phyloP scores from a whole-genome alignment of 768 basidiomycete species.

The Leccinum olivaceopallidum region DNA sequence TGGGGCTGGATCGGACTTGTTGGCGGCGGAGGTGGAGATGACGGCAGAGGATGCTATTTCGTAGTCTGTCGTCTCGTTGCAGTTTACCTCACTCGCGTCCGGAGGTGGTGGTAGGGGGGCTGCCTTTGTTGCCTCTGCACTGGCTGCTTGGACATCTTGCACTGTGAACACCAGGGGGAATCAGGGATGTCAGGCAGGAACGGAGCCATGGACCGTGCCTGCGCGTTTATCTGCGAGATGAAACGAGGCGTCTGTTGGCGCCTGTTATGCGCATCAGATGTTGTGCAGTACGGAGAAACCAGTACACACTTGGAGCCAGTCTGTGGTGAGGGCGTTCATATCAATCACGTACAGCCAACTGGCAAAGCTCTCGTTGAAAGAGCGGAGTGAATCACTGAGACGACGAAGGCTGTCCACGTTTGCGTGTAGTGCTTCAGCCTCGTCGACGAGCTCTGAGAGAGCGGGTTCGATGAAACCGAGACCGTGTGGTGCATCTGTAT shows the following conservation, averaged over 20 bases:
- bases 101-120: constrained; percentile 31
- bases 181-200: not conserved
- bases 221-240: constrained; percentile 45
- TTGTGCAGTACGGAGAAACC: not conserved
- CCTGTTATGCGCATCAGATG: constrained; percentile 36
- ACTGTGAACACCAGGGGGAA: constrained; percentile 41
- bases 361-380: constrained; percentile 92
- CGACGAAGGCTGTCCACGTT: constrained; percentile 72
- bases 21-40: constrained; percentile 35
- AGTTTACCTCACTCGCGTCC: constrained; percentile 23
- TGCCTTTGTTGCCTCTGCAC: constrained; percentile 52
- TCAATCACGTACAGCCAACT: constrained; percentile 90
- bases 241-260: constrained; percentile 62
- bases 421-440: constrained; percentile 75
- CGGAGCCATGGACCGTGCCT: constrained; percentile 38
- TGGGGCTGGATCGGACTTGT: constrained; percentile 32
- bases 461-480: constrained; percentile 85
- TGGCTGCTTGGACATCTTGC: constrained; percentile 49
- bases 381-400: constrained; percentile 73
- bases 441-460: constrained; percentile 85
- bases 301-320: constrained; percentile 76
- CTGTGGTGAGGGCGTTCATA: constrained; percentile 93
- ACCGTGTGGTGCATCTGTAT: constrained; percentile 77
- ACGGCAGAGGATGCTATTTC: constrained; percentile 33
- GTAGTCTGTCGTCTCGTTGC: constrained; percentile 29